These are phyloP conservation scores for Leccinum fuscescens DNA, from an alignment of 1,284 basidiomycete species.

Conservation along the genomic window DNA sequence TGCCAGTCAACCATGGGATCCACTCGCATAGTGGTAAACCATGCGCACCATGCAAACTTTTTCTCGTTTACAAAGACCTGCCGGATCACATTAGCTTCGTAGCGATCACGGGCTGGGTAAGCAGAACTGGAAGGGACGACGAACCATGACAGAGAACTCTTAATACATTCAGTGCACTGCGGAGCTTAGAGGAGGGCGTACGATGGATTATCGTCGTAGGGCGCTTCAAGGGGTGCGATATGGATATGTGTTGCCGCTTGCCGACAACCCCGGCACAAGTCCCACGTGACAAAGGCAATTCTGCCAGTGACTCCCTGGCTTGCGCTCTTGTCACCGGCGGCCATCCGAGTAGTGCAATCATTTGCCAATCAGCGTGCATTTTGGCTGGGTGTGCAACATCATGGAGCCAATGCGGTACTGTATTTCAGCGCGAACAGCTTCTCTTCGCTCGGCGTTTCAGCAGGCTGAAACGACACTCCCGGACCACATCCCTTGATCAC, in stretches of 20 bases:
- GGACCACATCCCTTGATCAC: neutral
- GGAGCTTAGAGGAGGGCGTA: neutral
- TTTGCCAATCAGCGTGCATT: neutral
- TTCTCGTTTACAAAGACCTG: conserved; percentile 77
- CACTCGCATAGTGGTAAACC: neutral
- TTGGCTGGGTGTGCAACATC: neutral
- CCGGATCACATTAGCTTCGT: neutral
- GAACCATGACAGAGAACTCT: conserved; percentile 19
- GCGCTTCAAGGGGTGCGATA: neutral
- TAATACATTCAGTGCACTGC: conserved; percentile 18
- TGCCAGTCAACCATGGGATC: neutral
- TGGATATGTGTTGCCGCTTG: neutral
- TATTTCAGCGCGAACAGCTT: neutral
- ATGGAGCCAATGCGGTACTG: neutral
- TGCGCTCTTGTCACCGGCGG: too few species aligned
- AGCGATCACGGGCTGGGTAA: neutral
- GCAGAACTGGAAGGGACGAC: conserved; percentile 5
- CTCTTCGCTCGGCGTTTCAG: neutral
- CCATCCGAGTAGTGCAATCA: neutral
- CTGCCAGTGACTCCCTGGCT: too few species aligned
- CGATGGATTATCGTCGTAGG: neutral
- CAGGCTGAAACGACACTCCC: neutral
- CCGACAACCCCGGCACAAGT: too few species aligned
- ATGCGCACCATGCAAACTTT: conserved; percentile 76
- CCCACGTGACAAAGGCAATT: too few species aligned